Base-by-base conservation (phyloP, 768 basidiomycete genomes). In the Tubosaeta sp. region DNA sequence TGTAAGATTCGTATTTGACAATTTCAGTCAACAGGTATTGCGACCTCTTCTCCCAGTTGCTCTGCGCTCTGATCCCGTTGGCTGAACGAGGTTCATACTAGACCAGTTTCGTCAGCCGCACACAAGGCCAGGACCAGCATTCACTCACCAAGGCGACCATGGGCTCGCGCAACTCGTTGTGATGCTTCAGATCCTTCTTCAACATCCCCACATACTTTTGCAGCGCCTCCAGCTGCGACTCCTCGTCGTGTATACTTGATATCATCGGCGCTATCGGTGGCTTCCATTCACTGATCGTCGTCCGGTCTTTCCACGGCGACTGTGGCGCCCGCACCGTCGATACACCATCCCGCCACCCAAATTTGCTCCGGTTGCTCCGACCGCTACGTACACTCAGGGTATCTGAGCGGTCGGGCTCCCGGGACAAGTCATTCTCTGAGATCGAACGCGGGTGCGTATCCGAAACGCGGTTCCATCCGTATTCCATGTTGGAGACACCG, bases 401-500 rank as follows among this genome's bases (percentile, higher is more conserved):
- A 66, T 90, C 90, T 21, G 78, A 63, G 12, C 62, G 68, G 50
- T 75, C 75, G 48, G 86, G 77, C 9, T 65, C 65, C n/a, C 77
- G 75, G 11, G 73, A 46, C 14, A 77, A 64, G 43, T 82, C 83
- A 47, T 76, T 76, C 48, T 88, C 84, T 19, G 86, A 83, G 21
- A 72, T 66, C 11, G 83, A 78, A 6, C 79, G 78, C 1, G 69
- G 71, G 50, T 80, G 80, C 35, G 74, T 59, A 52, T 86, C 86
- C 22, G 74, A 59, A 8, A 92, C 78, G 18, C 90, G 80, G 66
- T 83, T 94, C 96, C 96, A 99, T 9, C 96, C 96, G 64, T 98
- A 96, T 68, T 99, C 96, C 90, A 98, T 95, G 71, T 98, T 99
- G 44, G 92, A 94, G 8, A 99, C 94, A 21, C 96, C 96, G 5